Conservation (phyloP, 2,329 filamentous ascomycete genomes). For the Dendryphion nanum region DNA sequence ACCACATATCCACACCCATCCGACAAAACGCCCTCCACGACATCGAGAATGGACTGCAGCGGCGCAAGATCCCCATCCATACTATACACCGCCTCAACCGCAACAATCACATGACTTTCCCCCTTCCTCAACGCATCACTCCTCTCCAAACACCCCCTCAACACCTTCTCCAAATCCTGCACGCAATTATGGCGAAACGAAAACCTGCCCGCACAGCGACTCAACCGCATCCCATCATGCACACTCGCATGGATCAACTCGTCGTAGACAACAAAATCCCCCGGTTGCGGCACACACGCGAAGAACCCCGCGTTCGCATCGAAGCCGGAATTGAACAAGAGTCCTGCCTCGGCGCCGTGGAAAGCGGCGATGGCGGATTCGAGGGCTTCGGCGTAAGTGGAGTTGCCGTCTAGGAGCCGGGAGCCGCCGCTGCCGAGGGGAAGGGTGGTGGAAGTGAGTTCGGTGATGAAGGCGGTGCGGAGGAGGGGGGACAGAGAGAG, state of each 20-base stretch:
- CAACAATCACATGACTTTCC: conserved; percentile 25
- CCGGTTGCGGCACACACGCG: conserved; percentile 46
- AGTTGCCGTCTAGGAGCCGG: conserved; percentile 65
- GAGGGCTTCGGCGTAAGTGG: conserved; percentile 56
- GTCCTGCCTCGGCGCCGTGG: conserved; percentile 56
- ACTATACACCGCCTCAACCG: conserved; percentile 55
- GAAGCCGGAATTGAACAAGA: conserved; percentile 60
- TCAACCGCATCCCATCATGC: conserved; percentile 72
- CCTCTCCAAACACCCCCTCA: conserved; percentile 28
- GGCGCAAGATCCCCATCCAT: conserved; percentile 76
- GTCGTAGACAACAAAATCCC: conserved; percentile 64
- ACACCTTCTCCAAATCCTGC: conserved; percentile 20
- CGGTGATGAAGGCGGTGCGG: conserved; percentile 49
- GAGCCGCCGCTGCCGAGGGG: conserved; percentile 59
- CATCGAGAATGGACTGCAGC: conserved; percentile 56
- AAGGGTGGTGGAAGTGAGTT: conserved; percentile 39
- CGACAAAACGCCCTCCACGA: conserved; percentile 57
- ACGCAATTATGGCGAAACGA: conserved; percentile 59
- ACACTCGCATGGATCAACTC: conserved; percentile 73
- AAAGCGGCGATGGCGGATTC: conserved; percentile 60
- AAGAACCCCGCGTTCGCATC: conserved; percentile 52
- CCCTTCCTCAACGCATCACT: conserved; percentile 33
- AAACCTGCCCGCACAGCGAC: conserved; percentile 49
- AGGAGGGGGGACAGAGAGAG: conserved; percentile 50
- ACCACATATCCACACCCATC: conserved; percentile 60